Evolutionary conservation across 2,329 filamentous ascomycete species (phyloP).

Genomic region (Aschersonia sp.): DNA sequence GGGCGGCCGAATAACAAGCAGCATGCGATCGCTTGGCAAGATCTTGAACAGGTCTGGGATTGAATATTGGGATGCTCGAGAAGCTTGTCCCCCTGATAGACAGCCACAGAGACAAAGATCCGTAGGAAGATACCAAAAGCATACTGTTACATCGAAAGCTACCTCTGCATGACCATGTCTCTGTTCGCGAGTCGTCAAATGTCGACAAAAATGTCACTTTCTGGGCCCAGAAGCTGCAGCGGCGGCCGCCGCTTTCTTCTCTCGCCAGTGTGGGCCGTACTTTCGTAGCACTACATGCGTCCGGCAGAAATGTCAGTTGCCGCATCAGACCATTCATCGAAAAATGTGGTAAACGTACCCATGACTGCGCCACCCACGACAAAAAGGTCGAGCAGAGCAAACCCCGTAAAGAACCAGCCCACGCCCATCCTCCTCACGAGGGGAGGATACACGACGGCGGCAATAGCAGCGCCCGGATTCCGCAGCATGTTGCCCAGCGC

Average conservation of each 20-base stretch:
- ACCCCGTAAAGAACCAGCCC: conserved; percentile 24
- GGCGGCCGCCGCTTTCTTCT: not conserved
- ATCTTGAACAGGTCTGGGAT: no score
- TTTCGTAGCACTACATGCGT: not conserved
- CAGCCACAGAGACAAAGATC: no score
- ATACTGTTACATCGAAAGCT: no score
- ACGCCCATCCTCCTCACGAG: conserved; percentile 19
- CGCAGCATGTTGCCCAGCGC: conserved; percentile 24
- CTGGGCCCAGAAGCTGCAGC: not conserved
- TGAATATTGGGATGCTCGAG: no score
- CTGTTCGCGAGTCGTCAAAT: not conserved
- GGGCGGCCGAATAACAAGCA: no score
- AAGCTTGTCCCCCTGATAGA: no score
- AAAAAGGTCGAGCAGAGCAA: conserved; percentile 16
- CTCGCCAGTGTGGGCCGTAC: not conserved
- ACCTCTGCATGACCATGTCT: no score
- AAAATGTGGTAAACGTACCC: conserved; percentile 4
- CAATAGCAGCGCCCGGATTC: conserved; percentile 23
- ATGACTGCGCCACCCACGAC: conserved; percentile 10
- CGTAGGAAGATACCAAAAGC: no score
- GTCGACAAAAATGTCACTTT: not conserved
- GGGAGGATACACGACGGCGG: conserved; percentile 18
- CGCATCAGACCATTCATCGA: not conserved
- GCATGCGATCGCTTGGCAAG: no score
- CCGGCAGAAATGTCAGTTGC: not conserved